Conservation (phyloP, 2,329 filamentous ascomycete genomes). For the Fusarium robinianum region DNA sequence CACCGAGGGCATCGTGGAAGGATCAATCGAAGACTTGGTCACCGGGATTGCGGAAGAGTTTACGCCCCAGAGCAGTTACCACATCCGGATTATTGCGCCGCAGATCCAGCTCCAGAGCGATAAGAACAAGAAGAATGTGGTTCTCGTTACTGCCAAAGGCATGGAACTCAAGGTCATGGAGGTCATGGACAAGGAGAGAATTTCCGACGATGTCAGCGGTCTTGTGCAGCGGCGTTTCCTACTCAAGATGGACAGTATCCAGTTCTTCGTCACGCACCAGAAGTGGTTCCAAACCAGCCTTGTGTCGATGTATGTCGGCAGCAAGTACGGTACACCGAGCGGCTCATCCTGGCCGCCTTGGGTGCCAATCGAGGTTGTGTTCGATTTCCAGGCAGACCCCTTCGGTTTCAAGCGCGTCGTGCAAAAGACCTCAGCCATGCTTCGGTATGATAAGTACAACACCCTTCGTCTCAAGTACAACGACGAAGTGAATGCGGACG, state of each 20-base stretch:
- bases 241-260: constrained; percentile 94
- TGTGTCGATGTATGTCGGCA: constrained; percentile 91
- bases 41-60: constrained; percentile 87
- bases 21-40: constrained; percentile 64
- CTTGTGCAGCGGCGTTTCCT: constrained; percentile 93
- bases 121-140: constrained; percentile 96
- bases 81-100: constrained; percentile 91
- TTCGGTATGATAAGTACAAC: constrained; percentile 98
- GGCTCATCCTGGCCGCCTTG: constrained; percentile 95
- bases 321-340: constrained; percentile 82
- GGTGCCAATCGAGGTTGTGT: constrained; percentile 98
- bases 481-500: constrained; percentile 79
- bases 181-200: constrained; percentile 94
- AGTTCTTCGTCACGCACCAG: constrained; percentile 96
- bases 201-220: constrained; percentile 91
- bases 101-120: constrained; percentile 99
- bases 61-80: constrained; percentile 88
- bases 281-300: constrained; percentile 86
- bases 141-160: constrained; percentile 93
- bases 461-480: constrained; percentile 96
- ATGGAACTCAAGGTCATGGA: constrained; percentile 98
- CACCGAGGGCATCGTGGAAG: constrained; percentile 42
- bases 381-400: constrained; percentile 89
- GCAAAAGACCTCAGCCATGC: constrained; percentile 90
- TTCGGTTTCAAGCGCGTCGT: constrained; percentile 99